phyloP scores from a whole-genome alignment of 2,329 filamentous ascomycete species.

The Nannizzia gypsea region DNA sequence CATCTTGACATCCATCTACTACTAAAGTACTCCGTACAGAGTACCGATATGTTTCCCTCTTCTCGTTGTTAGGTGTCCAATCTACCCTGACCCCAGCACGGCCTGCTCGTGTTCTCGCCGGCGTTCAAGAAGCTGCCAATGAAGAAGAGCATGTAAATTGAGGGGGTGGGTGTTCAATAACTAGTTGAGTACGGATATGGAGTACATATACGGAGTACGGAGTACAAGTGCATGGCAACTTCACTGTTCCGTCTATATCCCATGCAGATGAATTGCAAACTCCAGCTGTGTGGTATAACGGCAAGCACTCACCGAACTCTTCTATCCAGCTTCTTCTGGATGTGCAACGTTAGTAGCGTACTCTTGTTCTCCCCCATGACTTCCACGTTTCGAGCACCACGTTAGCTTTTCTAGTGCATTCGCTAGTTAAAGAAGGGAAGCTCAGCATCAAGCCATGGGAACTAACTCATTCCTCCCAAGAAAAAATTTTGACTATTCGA shows the following conservation, averaged over 20 bases:
- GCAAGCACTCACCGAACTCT: background rate
- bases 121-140: slow-evolving; percentile 1
- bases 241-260: background rate
- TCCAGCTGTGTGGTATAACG: background rate
- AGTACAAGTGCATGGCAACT: background rate
- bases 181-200: background rate
- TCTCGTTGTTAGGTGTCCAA: background rate
- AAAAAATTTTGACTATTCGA: background rate
- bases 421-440: background rate
- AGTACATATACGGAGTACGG: background rate
- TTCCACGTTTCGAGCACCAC: slow-evolving; percentile 1
- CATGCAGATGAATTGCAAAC: background rate
- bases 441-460: background rate
- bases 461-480: background rate
- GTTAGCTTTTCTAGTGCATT: background rate
- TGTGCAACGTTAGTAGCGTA: slow-evolving; percentile 1
- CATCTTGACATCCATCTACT: background rate
- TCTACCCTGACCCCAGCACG: background rate
- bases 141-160: background rate
- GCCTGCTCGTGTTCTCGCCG: background rate
- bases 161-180: background rate
- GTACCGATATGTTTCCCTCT: background rate
- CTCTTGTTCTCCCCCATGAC: background rate
- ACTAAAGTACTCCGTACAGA: too few relatives aligned
- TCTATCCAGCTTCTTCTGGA: background rate